Percentiles rank a stretch among this genome's conserved stretches.
Evolutionary conservation across 2,329 filamentous ascomycete genomes (phyloP).

Genomic region (Trichophyton rubrum): DNA sequence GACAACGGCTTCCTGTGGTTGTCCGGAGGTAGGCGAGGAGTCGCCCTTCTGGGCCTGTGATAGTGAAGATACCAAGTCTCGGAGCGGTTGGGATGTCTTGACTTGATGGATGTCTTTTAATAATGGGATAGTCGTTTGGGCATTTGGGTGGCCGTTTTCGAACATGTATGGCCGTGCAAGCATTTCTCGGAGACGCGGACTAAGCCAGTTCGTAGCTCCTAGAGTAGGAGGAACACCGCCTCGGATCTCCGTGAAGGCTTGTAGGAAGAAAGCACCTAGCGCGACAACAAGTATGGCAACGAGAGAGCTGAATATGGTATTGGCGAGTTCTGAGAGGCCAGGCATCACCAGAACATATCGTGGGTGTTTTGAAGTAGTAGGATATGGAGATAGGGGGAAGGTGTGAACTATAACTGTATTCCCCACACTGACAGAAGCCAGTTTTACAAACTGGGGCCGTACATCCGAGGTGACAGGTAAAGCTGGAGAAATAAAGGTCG

Average conservation of each 20-base stretch:
- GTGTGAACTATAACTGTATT: slow-evolving; percentile 70
- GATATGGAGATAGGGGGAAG: slow-evolving; percentile 49
- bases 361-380: slow-evolving; percentile 35
- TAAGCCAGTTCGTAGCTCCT: slow-evolving; percentile 45
- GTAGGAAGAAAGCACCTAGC: slow-evolving; percentile 50
- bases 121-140: slow-evolving; percentile 10
- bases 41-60: slow-evolving; percentile 15
- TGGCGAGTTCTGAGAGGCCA: slow-evolving; percentile 39
- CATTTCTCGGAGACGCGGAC: slow-evolving; percentile 35
- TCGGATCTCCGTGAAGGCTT: slow-evolving; percentile 48
- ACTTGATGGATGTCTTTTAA: slow-evolving; percentile 1
- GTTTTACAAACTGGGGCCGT: slow-evolving; percentile 52
- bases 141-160: slow-evolving; percentile 15
- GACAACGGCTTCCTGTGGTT: slow-evolving; percentile 11
- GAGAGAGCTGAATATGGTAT: slow-evolving; percentile 44
- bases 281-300: slow-evolving; percentile 50
- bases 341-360: slow-evolving; percentile 60
- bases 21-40: slow-evolving; percentile 18
- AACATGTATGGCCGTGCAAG: slow-evolving; percentile 31
- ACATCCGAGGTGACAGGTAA: slow-evolving; percentile 37
- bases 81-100: slow-evolving; percentile 15
- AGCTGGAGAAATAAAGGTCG: slow-evolving; percentile 40
- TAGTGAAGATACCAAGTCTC: slow-evolving; percentile 20
- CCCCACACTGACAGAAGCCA: slow-evolving; percentile 69
- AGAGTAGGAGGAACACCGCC: slow-evolving; percentile 46